Base-by-base conservation (phyloP, 129 eudicot species). In the Solidago caesia region DNA sequence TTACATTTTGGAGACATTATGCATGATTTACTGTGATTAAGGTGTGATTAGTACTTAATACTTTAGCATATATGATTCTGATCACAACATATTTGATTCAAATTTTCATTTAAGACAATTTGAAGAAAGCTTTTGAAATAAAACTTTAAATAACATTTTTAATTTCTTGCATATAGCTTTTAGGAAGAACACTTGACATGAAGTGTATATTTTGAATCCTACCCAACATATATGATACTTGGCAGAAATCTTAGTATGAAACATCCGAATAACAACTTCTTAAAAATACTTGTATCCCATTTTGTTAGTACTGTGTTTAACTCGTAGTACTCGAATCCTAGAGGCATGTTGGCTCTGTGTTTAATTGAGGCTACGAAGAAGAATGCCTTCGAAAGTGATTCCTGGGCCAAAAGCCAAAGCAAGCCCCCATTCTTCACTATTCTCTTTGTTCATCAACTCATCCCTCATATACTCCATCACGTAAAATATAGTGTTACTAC, bases 321-420 rank as follows among this genome's bases (percentile, higher is more conserved):
- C 49, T 43, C 7, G 29, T 6, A 65, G 43, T 65, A 15, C 52
- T 44, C 15, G 55, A 64, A 66, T 44, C 53, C 51, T 43, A 44
- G 29, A 66, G 33, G 4, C n/a, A 4, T n/a, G 44, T 27, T 33
- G 4, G 44, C 13, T 4, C 49, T 42, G n/a, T 15, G 29, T 6
- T 62, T 29, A 66, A 21, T 44, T 67, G 25, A 91, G 89, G 77
- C 87, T 85, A 4, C 96, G 87, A 65, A 92, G 80, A 77, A 92
- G 96, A 44, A 90, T 86, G 56, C 98, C 98, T 78, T 93, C 98
- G 26, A 90, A 90, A 0, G 98, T 93, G 44, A 93, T 88, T 49
- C 98, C 98, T 4, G 98, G 98, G 6, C 98, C 98, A 73, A 93
- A 93, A 27, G 98, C 98, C 76, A 90, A 74, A 25, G 84, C 96